Conservation (phyloP, 257 asterid species). For the Echites panduratus region DNA sequence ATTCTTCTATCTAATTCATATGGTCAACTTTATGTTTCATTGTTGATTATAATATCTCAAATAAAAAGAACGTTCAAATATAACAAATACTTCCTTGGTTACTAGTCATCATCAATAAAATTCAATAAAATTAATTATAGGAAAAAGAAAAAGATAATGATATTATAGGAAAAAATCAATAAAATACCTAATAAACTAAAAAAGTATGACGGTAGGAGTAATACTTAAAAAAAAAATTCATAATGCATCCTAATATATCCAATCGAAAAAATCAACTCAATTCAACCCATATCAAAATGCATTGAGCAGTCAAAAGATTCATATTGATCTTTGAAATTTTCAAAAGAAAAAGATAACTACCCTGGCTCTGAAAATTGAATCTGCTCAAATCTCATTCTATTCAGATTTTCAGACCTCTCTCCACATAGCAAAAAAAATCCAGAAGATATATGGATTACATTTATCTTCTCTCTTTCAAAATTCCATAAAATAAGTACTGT, state of each 20-base stretch:
- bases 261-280: not conserved
- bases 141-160: too few relatives aligned
- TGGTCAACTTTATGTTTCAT: too few relatives aligned
- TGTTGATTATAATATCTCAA: too few relatives aligned
- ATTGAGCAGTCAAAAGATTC: not conserved
- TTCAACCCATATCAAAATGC: not conserved
- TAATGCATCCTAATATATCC: not conserved
- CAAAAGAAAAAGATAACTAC: not conserved
- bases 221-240: not conserved
- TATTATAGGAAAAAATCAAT: too few relatives aligned
- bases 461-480: not conserved
- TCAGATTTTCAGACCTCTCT: not conserved
- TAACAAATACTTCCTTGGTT: too few relatives aligned
- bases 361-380: not conserved
- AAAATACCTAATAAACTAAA: too few relatives aligned
- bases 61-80: too few relatives aligned
- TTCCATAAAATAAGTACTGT: not conserved
- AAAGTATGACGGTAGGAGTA: too few relatives aligned
- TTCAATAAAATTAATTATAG: too few relatives aligned
- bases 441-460: not conserved
- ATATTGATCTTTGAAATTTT: constrained; percentile 5
- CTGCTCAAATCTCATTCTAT: not conserved
- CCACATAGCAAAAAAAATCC: not conserved
- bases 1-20: too few relatives aligned
- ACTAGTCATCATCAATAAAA: too few relatives aligned